Evolutionary conservation across 345 rosid species (phyloP), one percentile per base, ranked within the genome.

Genomic region (Combretum micranthum): DNA sequence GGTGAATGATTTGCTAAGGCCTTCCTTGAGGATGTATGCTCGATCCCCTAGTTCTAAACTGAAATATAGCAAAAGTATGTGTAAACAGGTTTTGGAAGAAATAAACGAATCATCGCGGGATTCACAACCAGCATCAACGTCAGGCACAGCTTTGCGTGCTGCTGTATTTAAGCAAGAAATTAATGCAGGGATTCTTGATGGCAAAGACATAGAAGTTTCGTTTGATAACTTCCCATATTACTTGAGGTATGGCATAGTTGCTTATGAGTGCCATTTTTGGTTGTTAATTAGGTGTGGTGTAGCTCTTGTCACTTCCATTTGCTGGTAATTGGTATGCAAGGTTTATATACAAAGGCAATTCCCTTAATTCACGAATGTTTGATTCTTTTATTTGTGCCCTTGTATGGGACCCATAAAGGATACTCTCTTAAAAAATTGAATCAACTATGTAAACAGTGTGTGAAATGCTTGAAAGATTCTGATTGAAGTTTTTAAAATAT

Each of bases 151-250:
- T 56, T 70, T 73, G 57, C 82, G 79, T 32, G 69, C 77, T 71
- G 80, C 84, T 5, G 73, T 73, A 22, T 76, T 91, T 73, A 86
- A 71, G 64, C 83, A 86, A 57, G 83, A 69, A 51, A 71, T 88
- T 67, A 69, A 68, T 60, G 87, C 88, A 45, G 85, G 90, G 71
- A 84, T 88, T 64, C 80, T 91, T 46, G 95, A 84, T 73, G 98
- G 96, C 51, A 65, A 70, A 81, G 75, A 67, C 60, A 63, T 79
- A 59, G 69, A 79, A 62, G 96, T 79, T 56, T 82, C 98, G 61
- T 86, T 91, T 60, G 86, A 88, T 32, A 65, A 75, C 55, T 91
- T 91, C 59, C 98, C 98, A 25, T 88, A 91, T 66, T 86, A 85
- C 77, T 69, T 91, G 61, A 91, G 98, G 98, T 91, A 73, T 60